Percentiles rank a stretch among this genome's conserved stretches.
Conservation (phyloP, 23 red algal genomes). For the Cyanidium caldarium region DNA sequence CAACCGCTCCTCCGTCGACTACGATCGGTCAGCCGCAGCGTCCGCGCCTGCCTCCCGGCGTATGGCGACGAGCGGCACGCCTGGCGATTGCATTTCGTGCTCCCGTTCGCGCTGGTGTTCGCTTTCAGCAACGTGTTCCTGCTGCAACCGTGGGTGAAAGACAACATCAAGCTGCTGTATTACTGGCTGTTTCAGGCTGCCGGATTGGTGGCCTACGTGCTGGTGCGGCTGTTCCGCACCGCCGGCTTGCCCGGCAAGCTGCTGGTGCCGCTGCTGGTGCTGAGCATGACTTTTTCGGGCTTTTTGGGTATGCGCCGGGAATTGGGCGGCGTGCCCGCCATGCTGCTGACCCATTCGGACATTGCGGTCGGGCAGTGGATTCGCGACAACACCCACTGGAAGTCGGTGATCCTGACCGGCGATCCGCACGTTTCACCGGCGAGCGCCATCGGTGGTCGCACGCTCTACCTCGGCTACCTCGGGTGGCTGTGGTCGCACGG, state of each 20-base stretch:
- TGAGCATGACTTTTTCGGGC: neutral
- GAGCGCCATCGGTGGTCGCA: neutral
- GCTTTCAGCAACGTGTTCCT: neutral
- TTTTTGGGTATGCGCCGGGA: slow-evolving; percentile 6
- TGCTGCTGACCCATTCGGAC: neutral
- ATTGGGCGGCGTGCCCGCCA: neutral
- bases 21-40: neutral
- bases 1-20: neutral
- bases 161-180: slow-evolving; percentile 7
- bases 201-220: neutral
- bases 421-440: neutral
- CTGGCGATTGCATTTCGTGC: neutral
- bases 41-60: neutral
- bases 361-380: neutral
- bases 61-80: neutral
- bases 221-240: neutral
- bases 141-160: neutral
- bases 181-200: neutral
- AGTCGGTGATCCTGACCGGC: neutral
- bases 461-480: neutral
- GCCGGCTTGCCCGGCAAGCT: neutral
- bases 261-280: neutral
- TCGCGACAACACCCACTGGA: neutral
- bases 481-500: slow-evolving; percentile 3
- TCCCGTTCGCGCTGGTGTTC: neutral